These are phyloP conservation scores for Cercospora citrullina DNA, from an alignment of 2,329 filamentous ascomycete genomes.

Conservation along the genomic window DNA sequence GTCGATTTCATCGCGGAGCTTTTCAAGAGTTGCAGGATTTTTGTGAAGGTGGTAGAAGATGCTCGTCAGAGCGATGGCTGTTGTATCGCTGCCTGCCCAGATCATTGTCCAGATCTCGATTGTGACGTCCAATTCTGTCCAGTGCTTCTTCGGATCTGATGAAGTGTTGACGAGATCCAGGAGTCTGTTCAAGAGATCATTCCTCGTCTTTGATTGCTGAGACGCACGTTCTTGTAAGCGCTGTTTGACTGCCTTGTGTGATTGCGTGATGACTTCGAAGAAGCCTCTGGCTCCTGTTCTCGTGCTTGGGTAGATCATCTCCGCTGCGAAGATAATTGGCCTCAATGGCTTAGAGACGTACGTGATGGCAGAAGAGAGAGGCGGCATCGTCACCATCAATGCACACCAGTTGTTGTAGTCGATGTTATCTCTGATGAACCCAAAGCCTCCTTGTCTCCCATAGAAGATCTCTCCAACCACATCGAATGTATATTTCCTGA, in stretches of 20 bases:
- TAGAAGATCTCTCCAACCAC: conserved; percentile 20
- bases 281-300: conserved; percentile 1
- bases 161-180: conserved; percentile 29
- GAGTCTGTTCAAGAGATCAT: conserved; percentile 25
- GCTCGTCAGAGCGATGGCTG: conserved; percentile 28
- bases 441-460: conserved; percentile 16
- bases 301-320: conserved; percentile 14
- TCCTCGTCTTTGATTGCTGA: conserved; percentile 21
- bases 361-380: conserved; percentile 12
- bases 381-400: conserved; percentile 15
- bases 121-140: conserved; percentile 17
- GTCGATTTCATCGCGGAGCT: conserved; percentile 42
- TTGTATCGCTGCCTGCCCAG: conserved; percentile 45
- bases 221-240: conserved; percentile 7
- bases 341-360: conserved; percentile 11
- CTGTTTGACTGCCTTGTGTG: conserved; percentile 8
- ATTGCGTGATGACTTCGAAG: conserved; percentile 14
- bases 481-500: conserved; percentile 20
- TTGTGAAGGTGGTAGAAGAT: conserved; percentile 44
- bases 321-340: conserved; percentile 11
- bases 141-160: conserved; percentile 10
- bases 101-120: conserved; percentile 44
- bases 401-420: conserved; percentile 21
- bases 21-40: conserved; percentile 35
- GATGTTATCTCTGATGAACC: conserved; percentile 14